These are phyloP conservation scores for Candida alai DNA, from an alignment of 805 yeast genomes.

Conservation along the genomic window DNA sequence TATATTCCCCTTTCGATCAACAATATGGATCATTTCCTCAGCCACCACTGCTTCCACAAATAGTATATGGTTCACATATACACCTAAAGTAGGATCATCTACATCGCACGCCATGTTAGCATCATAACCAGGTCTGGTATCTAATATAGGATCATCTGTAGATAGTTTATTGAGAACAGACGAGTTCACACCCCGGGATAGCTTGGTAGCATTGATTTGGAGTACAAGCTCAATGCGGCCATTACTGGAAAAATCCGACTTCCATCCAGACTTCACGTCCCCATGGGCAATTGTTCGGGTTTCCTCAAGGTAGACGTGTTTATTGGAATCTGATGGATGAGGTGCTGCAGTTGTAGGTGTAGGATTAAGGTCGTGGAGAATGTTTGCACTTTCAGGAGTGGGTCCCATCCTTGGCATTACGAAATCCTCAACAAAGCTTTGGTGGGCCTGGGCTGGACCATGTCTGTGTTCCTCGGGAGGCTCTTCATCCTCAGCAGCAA, in stretches of 20 bases:
- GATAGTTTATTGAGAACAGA: conserved; percentile 41
- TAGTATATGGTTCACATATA: conserved; percentile 70
- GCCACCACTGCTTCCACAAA: conserved; percentile 91
- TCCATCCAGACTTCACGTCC: conserved; percentile 90
- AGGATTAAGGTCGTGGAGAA: not conserved
- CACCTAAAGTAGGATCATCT: conserved; percentile 75
- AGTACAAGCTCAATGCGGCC: conserved; percentile 82
- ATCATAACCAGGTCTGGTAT: conserved; percentile 16
- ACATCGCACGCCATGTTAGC: conserved; percentile 75
- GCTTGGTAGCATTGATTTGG: conserved; percentile 57
- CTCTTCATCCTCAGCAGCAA: conserved; percentile 11
- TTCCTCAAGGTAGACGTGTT: conserved; percentile 61
- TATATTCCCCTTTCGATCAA: conserved; percentile 12
- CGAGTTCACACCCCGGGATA: conserved; percentile 50
- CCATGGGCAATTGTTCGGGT: conserved; percentile 71
- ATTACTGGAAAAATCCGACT: conserved; percentile 74
- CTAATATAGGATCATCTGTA: conserved; percentile 28
- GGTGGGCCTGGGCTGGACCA: conserved; percentile 21
- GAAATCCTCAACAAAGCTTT: conserved; percentile 27
- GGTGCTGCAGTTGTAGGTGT: conserved; percentile 4
- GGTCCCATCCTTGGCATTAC: conserved; percentile 3
- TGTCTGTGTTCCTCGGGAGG: conserved; percentile 18
- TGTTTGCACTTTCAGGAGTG: not conserved
- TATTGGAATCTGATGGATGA: conserved; percentile 14
- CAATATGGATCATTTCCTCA: conserved; percentile 65